A percentile compares a stretch with the other conserved stretches of the same genome.
Conservation (phyloP, 2,329 filamentous ascomycete species). For the Fusarium guadeloupense region DNA sequence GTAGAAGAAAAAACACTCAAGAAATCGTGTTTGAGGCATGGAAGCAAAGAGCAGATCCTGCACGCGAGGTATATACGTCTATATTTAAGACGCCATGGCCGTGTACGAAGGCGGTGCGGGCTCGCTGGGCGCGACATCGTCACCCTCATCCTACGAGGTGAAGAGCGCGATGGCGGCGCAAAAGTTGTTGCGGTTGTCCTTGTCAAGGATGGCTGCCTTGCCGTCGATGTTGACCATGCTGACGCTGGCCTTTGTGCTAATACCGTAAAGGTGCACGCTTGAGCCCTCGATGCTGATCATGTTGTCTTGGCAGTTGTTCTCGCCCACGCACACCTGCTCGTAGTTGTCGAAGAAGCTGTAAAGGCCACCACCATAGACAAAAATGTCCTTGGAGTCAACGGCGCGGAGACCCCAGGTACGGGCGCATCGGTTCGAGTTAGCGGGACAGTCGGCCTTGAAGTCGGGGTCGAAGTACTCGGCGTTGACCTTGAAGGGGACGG, state of each 20-base stretch:
- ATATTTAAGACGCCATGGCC: not conserved
- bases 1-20: constrained; percentile 29
- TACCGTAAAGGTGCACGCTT: constrained; percentile 70
- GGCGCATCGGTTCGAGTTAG: constrained; percentile 62
- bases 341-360: constrained; percentile 91
- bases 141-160: constrained; percentile 28
- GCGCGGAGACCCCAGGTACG: constrained; percentile 83
- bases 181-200: constrained; percentile 72
- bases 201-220: constrained; percentile 60
- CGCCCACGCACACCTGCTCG: constrained; percentile 71
- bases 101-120: not conserved
- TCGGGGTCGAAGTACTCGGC: constrained; percentile 71
- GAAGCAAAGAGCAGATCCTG: constrained; percentile 4
- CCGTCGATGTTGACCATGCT: constrained; percentile 78
- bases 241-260: constrained; percentile 77
- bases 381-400: constrained; percentile 71
- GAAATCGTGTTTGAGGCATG: constrained; percentile 12
- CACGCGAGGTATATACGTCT: constrained; percentile 14
- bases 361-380: constrained; percentile 76
- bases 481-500: constrained; percentile 70
- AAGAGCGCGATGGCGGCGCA: constrained; percentile 65
- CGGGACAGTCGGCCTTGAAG: constrained; percentile 66
- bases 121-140: no score
- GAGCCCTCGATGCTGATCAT: constrained; percentile 78
- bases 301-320: constrained; percentile 78